phyloP scores from a whole-genome alignment of 148 eudicot species.

The Polygonum aviculare region DNA sequence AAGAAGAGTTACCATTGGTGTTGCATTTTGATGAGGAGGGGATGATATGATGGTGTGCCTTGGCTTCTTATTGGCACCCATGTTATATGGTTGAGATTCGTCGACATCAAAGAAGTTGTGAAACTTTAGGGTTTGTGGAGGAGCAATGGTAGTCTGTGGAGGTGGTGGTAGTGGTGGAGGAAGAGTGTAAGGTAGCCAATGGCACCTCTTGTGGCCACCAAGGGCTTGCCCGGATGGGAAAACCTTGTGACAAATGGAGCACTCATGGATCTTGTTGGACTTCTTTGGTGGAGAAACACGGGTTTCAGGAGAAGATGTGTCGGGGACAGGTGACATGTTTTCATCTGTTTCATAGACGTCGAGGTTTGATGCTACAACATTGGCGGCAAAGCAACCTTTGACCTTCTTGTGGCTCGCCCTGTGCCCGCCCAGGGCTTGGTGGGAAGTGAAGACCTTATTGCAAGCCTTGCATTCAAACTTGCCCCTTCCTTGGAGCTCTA shows the following conservation, averaged over 20 bases:
- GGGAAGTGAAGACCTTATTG: neutral
- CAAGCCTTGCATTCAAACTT: constrained; percentile 3
- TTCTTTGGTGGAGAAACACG: neutral
- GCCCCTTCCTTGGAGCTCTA: neutral
- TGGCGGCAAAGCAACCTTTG: neutral
- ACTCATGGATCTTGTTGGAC: neutral
- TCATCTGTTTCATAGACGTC: neutral
- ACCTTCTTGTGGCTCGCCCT: constrained; percentile 9
- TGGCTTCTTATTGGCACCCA: neutral
- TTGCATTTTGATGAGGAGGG: neutral
- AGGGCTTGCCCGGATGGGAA: constrained; percentile 9
- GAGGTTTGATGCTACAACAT: neutral
- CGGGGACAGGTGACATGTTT: neutral
- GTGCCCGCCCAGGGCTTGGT: constrained; percentile 9
- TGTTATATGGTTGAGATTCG: neutral
- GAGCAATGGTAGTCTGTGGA: neutral
- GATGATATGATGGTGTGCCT: neutral
- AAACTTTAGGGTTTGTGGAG: neutral
- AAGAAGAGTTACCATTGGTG: neutral
- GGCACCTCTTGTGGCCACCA: constrained; percentile 9
- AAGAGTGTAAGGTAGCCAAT: neutral
- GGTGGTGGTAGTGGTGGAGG: neutral
- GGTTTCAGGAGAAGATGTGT: neutral
- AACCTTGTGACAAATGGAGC: constrained; percentile 5
- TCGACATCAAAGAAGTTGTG: neutral